These are phyloP conservation scores for Suhomyces kilbournensis DNA, from an alignment of 805 yeast genomes.

Conservation along the genomic window DNA sequence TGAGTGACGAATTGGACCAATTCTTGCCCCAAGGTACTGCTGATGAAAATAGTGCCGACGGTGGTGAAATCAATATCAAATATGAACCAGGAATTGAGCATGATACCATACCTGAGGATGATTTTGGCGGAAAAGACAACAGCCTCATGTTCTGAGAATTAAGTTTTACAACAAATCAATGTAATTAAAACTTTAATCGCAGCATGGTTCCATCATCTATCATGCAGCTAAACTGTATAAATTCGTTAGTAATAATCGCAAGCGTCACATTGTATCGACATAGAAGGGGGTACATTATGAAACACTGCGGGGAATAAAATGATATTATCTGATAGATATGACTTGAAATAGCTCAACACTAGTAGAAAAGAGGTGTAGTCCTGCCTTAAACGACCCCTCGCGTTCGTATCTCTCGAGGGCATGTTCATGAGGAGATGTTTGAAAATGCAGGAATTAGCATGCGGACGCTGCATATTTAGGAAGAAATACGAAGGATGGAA, in stretches of 20 bases:
- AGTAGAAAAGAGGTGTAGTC: not conserved
- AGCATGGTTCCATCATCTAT: not conserved
- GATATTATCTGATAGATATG: not conserved
- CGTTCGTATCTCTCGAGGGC: not conserved
- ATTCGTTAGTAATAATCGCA: not conserved
- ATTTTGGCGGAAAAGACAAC: conserved; percentile 22
- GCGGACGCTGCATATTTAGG: not conserved
- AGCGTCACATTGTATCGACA: not conserved
- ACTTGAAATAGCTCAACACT: not conserved
- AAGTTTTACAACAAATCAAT: not conserved
- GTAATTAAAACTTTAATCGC: not conserved
- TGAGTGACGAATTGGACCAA: conserved; percentile 26
- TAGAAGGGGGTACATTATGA: not conserved
- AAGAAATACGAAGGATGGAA: not conserved
- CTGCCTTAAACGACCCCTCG: not conserved
- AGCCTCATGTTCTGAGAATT: conserved; percentile 14
- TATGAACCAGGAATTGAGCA: not conserved
- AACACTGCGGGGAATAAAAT: not conserved
- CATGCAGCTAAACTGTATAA: not conserved
- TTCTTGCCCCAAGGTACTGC: conserved; percentile 14
- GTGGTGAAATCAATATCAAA: conserved; percentile 1
- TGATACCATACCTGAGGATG: conserved; percentile 15
- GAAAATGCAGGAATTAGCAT: not conserved
- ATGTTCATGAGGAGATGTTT: not conserved
- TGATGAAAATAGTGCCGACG: conserved; percentile 4